Evolutionary conservation across 805 yeast species (phyloP), one percentile per base, ranked within the genome.

Genomic region (Trichomonascus vanleenenianus): DNA sequence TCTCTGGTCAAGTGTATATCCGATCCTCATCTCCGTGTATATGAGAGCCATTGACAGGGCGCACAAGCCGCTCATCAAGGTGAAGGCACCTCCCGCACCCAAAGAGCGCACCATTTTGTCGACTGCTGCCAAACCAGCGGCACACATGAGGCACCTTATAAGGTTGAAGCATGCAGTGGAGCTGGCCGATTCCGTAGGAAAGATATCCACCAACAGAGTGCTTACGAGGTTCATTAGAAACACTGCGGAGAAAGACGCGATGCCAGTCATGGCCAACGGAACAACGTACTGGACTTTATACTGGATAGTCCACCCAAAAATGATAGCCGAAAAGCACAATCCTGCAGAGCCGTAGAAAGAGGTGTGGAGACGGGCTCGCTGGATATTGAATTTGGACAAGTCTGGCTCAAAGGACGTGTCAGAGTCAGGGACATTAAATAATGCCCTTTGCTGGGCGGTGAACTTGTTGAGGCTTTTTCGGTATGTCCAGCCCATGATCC

Each of bases 261-360:
- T 59, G 37, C 77, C 79, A 6, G 81, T 68, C 48, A 76, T 65
- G 0, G 85, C 71, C 11, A 85, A 62, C 4, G 84, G 76, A 0
- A 77, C 74, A 0, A 80, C 71, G 30, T 80, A 61, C 32, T 70
- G 67, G 2, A 71, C 69, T 27, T 66, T 60, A 30, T 63, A 62
- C 27, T 75, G 66, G 11, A 85, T 56, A 49, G 86, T 76, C 95
- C 95, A 86, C 1, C 94, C 95, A 60, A 74, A 83, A 30, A 78
- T 62, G 1, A 80, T 47, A 0, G 75, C 53, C 6, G 73, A 71
- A 0, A 67, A 69, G 19, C 62, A 55, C 3, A 74, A 56, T 4
- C 75, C 34, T 2, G 62, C 39, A 1, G 76, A 60, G 2, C 83
- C 75, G 15, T 70, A 49, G 8, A 66, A 57, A 3, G 70, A 67